These are phyloP conservation scores for Fonsecaea multimorphosa DNA, from an alignment of 2,329 filamentous ascomycete species.

Conservation along the genomic window DNA sequence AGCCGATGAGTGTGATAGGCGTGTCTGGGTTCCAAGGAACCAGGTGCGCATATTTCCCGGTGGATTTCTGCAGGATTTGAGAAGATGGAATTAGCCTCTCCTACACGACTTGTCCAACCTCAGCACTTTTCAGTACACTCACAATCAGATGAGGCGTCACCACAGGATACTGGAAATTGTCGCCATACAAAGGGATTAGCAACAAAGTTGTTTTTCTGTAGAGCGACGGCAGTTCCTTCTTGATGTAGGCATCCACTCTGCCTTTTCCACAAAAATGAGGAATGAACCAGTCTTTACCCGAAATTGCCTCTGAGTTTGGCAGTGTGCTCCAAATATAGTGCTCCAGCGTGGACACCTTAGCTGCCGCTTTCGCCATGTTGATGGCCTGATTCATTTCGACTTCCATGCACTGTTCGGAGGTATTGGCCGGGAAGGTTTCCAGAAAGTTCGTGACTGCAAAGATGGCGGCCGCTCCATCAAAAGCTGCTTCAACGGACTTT, in stretches of 20 bases:
- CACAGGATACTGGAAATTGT: conserved; percentile 43
- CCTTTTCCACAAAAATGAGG: conserved; percentile 54
- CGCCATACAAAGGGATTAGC: conserved; percentile 46
- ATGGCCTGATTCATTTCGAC: conserved; percentile 41
- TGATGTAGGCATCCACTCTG: conserved; percentile 50
- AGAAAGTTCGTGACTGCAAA: conserved; percentile 59
- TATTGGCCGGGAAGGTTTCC: too few species aligned
- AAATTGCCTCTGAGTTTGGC: conserved; percentile 45
- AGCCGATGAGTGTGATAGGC: conserved; percentile 43
- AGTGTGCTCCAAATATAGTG: conserved; percentile 56
- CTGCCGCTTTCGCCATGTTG: conserved; percentile 52
- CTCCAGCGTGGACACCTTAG: conserved; percentile 45
- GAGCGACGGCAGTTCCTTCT: conserved; percentile 27
- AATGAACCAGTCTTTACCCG: conserved; percentile 43
- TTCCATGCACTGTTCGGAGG: too few species aligned
- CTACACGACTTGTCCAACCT: too few species aligned
- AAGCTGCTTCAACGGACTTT: conserved; percentile 51
- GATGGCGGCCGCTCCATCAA: conserved; percentile 57
- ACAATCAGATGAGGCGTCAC: conserved; percentile 39
- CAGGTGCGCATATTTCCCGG: conserved; percentile 43
- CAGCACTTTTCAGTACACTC: too few species aligned
- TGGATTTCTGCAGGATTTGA: neutral
- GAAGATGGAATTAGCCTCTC: neutral
- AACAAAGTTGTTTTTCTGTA: conserved; percentile 50
- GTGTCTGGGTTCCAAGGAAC: conserved; percentile 38